Base-by-base conservation (phyloP, 2,329 filamentous ascomycete genomes). In the Aureobasidium uvarum region DNA sequence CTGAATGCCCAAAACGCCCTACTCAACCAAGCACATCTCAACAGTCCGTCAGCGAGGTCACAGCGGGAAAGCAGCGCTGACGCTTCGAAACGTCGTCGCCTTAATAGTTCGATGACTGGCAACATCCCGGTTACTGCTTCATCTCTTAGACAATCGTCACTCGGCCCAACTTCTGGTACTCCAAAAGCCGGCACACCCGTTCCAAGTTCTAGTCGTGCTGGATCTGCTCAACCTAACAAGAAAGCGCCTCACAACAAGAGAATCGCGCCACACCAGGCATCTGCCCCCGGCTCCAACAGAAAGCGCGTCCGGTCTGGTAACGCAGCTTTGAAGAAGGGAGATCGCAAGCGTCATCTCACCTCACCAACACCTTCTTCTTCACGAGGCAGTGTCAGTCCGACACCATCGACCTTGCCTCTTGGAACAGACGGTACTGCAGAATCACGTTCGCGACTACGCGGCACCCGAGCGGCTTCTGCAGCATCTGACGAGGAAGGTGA, bases 121-220 rank as follows among this genome's bases (percentile, higher is more conserved):
- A 81, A 79, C 23, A 77, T 87, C 0, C 85, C 84, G 2, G 75
- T 80, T 14, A 78, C 82, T 2, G 81, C 83, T 0, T 85, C 83
- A 20, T 80, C 78, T 65, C 78, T 88, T 8, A 82, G 86, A 7
- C 86, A 88, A 72, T 83, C 84, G 0, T 88, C 85, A 0, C 76
- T 86, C 14, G 86, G 85, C 0, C 86, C 85, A 20, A 45, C 45
- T 16, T 41, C 74, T n/a, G 85, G 84, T n/a, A 88, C 86, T 1
- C 86, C 86, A 5, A 87, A 87, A 71, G 79, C 83, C 0, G 81
- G 81, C 3, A 87, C 85, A 0, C 83, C 74, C 72, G 75, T 72
- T 25, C 72, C 72, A 8, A 70, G 69, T 43, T 73, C 74, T 1
- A 82, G 81, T 43, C 84, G 86, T n/a, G 84, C 84, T 2, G 84